Percentiles rank a stretch among this genome's conserved stretches.
Evolutionary conservation across 1,139 yeast genomes (phyloP).

Genomic region (Pichia cactophila): DNA sequence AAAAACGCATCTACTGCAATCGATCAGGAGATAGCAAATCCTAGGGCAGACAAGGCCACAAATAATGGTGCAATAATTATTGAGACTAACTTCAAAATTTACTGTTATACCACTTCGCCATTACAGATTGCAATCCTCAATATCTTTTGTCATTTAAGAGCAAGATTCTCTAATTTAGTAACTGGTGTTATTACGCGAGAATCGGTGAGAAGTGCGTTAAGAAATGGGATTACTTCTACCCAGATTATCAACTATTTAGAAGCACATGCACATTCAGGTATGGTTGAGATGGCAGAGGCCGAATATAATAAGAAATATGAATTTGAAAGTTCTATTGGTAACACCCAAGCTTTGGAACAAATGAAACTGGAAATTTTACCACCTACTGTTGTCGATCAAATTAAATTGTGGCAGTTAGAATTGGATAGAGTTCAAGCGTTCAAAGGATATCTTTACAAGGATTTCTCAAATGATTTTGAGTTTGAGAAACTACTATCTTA

Average conservation of each 20-base stretch:
- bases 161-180: constrained; percentile 87
- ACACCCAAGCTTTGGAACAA: constrained; percentile 27
- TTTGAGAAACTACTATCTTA: constrained; percentile 65
- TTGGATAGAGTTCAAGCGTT: constrained; percentile 84
- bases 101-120: constrained; percentile 93
- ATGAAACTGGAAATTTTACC: constrained; percentile 60
- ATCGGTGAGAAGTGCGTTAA: constrained; percentile 74
- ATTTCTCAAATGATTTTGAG: constrained; percentile 72
- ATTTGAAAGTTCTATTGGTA: constrained; percentile 43
- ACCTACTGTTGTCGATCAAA: constrained; percentile 94
- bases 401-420: constrained; percentile 92
- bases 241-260: constrained; percentile 86
- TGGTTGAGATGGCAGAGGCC: constrained; percentile 67
- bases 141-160: constrained; percentile 73
- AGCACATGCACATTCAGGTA: constrained; percentile 91
- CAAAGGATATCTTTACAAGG: constrained; percentile 83
- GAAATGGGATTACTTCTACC: constrained; percentile 89
- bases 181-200: constrained; percentile 92
- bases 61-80: constrained; percentile 66
- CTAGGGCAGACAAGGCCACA: constrained; percentile 13
- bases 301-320: constrained; percentile 58
- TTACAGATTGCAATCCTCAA: constrained; percentile 89
- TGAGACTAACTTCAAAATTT: constrained; percentile 88
- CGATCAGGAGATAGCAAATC: constrained; percentile 44
- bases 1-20: constrained; percentile 66